Percentiles rank a stretch among this genome's conserved stretches.
These are phyloP conservation scores for Cutaneotrichosporon sp. DNA, from an alignment of 1,284 basidiomycete genomes.

Conservation along the genomic window DNA sequence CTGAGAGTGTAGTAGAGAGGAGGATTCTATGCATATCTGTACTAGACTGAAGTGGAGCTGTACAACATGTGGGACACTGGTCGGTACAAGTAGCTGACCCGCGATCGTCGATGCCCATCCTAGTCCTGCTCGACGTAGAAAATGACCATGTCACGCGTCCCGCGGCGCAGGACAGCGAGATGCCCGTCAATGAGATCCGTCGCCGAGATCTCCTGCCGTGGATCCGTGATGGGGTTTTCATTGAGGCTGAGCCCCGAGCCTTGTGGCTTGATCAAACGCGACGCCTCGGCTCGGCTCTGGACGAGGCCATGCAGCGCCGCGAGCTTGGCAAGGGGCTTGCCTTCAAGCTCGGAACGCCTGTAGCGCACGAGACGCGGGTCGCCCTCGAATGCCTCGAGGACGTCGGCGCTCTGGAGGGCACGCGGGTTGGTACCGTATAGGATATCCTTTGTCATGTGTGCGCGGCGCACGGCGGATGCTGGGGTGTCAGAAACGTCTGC, in stretches of 20 bases:
- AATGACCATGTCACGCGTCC: conserved; percentile 68
- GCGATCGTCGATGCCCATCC: not conserved
- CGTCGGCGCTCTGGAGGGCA: conserved; percentile 49
- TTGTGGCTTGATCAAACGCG: conserved; percentile 52
- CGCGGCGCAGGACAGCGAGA: conserved; percentile 65
- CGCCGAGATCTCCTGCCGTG: conserved; percentile 43
- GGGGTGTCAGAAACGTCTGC: conserved; percentile 10
- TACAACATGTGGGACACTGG: not conserved
- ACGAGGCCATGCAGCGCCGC: conserved; percentile 53
- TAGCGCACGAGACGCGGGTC: conserved; percentile 58
- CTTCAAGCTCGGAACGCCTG: conserved; percentile 50
- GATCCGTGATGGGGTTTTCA: conserved; percentile 48
- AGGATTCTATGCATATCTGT: too few relatives aligned
- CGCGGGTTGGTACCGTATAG: conserved; percentile 55
- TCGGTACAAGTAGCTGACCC: not conserved
- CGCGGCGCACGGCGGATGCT: conserved; percentile 52
- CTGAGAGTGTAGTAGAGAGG: too few relatives aligned
- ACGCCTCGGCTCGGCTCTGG: conserved; percentile 51
- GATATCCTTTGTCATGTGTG: conserved; percentile 58
- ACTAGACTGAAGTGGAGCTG: not conserved
- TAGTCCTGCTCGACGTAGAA: conserved; percentile 47
- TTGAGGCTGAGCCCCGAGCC: conserved; percentile 55
- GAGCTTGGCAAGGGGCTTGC: conserved; percentile 56
- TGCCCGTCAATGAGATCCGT: conserved; percentile 59
- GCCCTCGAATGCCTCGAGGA: conserved; percentile 55